Evolutionary conservation across 768 basidiomycete genomes (phyloP), one percentile per base, ranked within the genome.

Genomic region (Phaffia australis): DNA sequence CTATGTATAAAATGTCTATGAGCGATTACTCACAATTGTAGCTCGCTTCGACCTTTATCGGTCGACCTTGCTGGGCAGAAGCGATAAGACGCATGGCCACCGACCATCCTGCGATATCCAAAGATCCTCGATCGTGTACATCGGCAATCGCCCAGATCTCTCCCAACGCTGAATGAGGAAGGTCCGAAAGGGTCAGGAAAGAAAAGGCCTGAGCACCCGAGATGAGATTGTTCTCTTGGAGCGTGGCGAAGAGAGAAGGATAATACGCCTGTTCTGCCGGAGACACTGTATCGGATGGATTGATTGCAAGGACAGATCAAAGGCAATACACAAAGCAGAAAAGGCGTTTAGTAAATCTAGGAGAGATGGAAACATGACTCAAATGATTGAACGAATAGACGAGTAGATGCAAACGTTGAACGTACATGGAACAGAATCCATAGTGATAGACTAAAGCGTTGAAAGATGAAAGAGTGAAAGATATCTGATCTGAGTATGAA

Each of bases 61-160:
- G 74, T 87, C 87, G 70, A 85, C 74, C 91, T 71, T 85, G 85
- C 80, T 98, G 95, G 2, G 91, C 88, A 81, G 88, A 88, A 4
- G 88, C 91, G 69, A 99, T 90, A 60, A 98, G 81, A 65, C 95
- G 82, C n/a, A 94, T 80, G 30, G 89, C 92, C 68, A 87, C 80
- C 21, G 89, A 85, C 71, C 91, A 88, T 54, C 88, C 88, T 74
- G 89, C 92, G 70, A 83, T 84, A 15, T 90, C 86, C 63, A 99
- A 82, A 79, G 86, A 91, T 1, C 95, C 95, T 69, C 88, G 88
- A 80, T 97, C 93, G 42, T 92, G 86, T 64, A 87, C 85, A 79
- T 99, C 95, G 59, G 91, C 86, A 66, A 98, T 79, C 67, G 80
- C 83, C 94, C 95, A 99, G 70, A 99, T 86, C 78, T 95, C 89